Percentiles rank a stretch among this genome's conserved stretches.
phyloP scores from a whole-genome alignment of 2,329 filamentous ascomycete species.

The Fusarium decemcellulare region DNA sequence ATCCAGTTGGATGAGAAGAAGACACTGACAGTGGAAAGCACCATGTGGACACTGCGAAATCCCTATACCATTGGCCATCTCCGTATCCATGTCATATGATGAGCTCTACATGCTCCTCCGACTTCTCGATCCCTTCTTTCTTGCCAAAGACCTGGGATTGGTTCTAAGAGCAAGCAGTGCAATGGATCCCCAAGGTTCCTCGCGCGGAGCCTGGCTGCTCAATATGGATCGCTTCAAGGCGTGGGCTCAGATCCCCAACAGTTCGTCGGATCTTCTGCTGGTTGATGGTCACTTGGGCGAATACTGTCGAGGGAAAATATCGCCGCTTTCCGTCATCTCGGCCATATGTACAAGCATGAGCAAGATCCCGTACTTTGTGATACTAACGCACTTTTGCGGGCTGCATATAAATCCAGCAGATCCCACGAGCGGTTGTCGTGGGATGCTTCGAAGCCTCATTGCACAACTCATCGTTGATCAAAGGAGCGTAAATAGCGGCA shows the following conservation, averaged over 20 bases:
- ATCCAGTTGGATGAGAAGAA: background rate
- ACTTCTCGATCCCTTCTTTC: background rate
- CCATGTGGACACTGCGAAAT: background rate
- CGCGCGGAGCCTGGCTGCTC: conserved; percentile 11
- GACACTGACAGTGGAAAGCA: background rate
- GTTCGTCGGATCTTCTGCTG: conserved; percentile 5
- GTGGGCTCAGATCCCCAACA: conserved; percentile 9
- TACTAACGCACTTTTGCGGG: conserved; percentile 8
- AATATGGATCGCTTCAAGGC: background rate
- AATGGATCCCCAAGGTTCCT: background rate
- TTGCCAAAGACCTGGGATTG: background rate
- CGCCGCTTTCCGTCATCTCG: conserved; percentile 14
- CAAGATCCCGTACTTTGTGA: background rate
- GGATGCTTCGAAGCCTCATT: conserved; percentile 7
- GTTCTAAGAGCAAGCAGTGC: conserved; percentile 8
- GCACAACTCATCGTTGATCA: conserved; percentile 3
- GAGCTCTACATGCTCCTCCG: conserved; percentile 10
- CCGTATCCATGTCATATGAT: conserved; percentile 1
- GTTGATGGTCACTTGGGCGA: conserved; percentile 10
- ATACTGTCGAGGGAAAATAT: conserved; percentile 9
- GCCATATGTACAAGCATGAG: conserved; percentile 9
- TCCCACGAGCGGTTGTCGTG: conserved; percentile 1
- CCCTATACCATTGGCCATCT: background rate
- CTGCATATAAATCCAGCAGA: background rate
- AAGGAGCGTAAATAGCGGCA: background rate